These are phyloP conservation scores for Saccharomyces uvarum DNA, from an alignment of 1,139 yeast species.

Conservation along the genomic window DNA sequence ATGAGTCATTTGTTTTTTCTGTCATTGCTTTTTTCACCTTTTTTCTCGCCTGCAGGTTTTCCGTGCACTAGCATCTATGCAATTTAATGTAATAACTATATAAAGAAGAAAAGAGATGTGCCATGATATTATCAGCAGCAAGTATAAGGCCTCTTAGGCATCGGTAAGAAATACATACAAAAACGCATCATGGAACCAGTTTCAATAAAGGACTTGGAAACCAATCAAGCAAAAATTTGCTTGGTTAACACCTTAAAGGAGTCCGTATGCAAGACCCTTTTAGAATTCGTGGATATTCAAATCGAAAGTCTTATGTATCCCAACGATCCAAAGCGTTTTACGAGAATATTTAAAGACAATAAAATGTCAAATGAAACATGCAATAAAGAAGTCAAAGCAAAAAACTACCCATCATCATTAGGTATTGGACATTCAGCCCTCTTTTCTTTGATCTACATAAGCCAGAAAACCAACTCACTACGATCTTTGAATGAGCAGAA, in stretches of 20 bases:
- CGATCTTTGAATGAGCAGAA: not conserved
- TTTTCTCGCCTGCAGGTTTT: not conserved
- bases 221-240: not conserved
- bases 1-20: not conserved
- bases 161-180: not conserved
- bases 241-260: conserved; percentile 10
- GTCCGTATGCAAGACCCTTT: conserved; percentile 11
- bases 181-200: not conserved
- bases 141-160: not conserved
- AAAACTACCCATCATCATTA: not conserved
- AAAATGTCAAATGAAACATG: not conserved
- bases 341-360: not conserved
- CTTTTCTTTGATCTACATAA: not conserved
- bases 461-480: not conserved
- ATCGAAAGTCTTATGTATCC: conserved; percentile 27
- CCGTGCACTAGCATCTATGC: not conserved
- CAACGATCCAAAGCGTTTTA: conserved; percentile 4
- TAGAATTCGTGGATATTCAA: conserved; percentile 21
- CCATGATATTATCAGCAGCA: not conserved
- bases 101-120: not conserved
- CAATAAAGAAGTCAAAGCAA: not conserved
- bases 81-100: not conserved
- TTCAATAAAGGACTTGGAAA: not conserved
- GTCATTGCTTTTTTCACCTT: not conserved
- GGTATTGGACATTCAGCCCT: not conserved